These are phyloP conservation scores for Claviceps capensis DNA, from an alignment of 2,329 filamentous ascomycete species.

Conservation along the genomic window DNA sequence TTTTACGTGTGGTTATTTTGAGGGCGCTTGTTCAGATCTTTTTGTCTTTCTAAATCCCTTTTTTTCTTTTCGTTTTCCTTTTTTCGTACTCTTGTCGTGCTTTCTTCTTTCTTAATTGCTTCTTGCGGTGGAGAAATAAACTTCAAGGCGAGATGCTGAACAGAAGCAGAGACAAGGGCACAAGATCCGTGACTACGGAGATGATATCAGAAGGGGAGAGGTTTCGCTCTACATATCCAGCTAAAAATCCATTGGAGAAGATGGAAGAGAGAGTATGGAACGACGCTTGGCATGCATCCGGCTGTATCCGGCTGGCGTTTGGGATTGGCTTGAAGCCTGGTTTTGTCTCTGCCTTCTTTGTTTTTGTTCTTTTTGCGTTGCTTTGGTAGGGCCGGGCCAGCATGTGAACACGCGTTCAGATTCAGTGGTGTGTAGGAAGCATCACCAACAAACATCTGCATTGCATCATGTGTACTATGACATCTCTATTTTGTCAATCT, in stretches of 20 bases:
- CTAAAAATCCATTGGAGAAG: no score
- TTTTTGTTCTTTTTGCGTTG: not conserved
- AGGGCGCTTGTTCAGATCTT: conserved; percentile 9
- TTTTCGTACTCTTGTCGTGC: not conserved
- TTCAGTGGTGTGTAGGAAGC: no score
- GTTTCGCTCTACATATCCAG: not conserved
- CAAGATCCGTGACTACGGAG: not conserved
- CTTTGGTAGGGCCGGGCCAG: not conserved
- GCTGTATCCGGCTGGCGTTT: not conserved
- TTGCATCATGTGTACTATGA: no score
- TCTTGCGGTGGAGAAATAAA: no score
- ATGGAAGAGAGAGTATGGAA: not conserved
- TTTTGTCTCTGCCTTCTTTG: not conserved
- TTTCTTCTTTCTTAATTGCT: not conserved
- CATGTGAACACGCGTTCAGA: no score
- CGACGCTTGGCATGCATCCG: not conserved
- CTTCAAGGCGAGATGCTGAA: not conserved
- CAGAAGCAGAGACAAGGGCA: not conserved
- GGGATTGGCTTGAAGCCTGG: not conserved
- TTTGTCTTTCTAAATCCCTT: not conserved
- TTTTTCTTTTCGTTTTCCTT: not conserved
- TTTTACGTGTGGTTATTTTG: conserved; percentile 85
- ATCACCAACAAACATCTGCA: no score
- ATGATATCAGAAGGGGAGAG: not conserved
- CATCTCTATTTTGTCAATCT: no score